phyloP scores from a whole-genome alignment of 768 basidiomycete genomes.

The Pleurotus ostreatus region DNA sequence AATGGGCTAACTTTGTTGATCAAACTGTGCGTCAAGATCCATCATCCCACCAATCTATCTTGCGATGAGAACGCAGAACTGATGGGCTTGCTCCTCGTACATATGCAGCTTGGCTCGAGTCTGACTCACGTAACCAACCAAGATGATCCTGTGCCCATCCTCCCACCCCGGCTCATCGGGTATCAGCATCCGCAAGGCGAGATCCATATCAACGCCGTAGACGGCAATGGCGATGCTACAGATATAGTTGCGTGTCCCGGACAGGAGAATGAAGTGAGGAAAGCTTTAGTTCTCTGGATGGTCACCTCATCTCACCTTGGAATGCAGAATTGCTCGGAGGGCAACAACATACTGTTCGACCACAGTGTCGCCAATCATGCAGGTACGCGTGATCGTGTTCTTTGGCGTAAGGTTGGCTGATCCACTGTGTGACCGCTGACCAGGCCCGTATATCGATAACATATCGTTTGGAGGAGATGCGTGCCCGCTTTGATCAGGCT shows the following conservation, averaged over 20 bases:
- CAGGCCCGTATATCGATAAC: constrained; percentile 26
- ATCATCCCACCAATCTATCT: no score
- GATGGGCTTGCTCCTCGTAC: background rate
- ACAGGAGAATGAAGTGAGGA: constrained; percentile 31
- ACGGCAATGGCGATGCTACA: constrained; percentile 21
- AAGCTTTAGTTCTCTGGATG: background rate
- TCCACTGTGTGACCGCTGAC: background rate
- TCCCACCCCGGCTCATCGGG: constrained; percentile 30
- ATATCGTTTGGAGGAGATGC: constrained; percentile 21
- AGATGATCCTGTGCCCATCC: constrained; percentile 36
- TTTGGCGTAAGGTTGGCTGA: background rate
- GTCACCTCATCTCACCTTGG: background rate
- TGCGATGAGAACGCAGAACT: no score
- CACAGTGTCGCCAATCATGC: constrained; percentile 18
- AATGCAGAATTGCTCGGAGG: constrained; percentile 21
- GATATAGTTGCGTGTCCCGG: constrained; percentile 30
- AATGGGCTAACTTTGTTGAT: constrained; percentile 40
- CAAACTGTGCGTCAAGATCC: constrained; percentile 19
- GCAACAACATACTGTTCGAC: constrained; percentile 14
- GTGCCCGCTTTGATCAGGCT: background rate
- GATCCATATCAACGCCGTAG: constrained; percentile 34
- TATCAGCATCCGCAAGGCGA: constrained; percentile 37
- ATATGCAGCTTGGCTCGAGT: constrained; percentile 19
- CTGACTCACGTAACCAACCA: constrained; percentile 34
- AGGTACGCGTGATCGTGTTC: constrained; percentile 10